phyloP scores from a whole-genome alignment of 176 grass and related monocot species.

The Zizania latifolia region DNA sequence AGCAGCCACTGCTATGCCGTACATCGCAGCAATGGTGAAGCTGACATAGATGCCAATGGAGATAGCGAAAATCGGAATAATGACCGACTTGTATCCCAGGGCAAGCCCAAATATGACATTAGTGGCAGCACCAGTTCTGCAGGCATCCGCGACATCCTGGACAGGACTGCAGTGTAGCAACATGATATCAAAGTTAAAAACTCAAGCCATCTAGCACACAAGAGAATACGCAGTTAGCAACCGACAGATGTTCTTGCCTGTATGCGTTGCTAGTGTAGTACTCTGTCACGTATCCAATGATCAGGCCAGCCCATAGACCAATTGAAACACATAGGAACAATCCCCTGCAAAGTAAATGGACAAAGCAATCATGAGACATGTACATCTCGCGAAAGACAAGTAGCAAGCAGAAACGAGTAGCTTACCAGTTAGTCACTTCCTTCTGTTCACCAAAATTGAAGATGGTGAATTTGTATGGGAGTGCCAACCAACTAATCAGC shows the following conservation, averaged over 20 bases:
- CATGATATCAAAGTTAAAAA: not conserved
- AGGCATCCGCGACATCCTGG: conserved; percentile 49
- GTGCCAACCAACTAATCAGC: conserved; percentile 39
- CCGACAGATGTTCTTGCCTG: not conserved
- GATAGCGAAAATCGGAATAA: conserved; percentile 43
- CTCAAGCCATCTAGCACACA: not conserved
- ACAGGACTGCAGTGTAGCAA: conserved; percentile 30
- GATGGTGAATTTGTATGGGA: conserved; percentile 46
- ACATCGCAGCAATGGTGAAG: conserved; percentile 48
- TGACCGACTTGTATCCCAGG: conserved; percentile 60
- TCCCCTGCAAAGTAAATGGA: conserved; percentile 12
- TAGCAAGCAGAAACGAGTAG: not conserved
- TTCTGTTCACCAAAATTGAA: conserved; percentile 52
- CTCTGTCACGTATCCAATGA: conserved; percentile 52
- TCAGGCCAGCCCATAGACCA: conserved; percentile 50
- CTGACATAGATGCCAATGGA: conserved; percentile 45
- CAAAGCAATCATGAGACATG: not conserved
- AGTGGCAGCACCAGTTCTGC: conserved; percentile 42
- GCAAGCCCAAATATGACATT: conserved; percentile 52
- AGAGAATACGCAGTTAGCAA: not conserved
- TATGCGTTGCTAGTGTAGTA: conserved; percentile 61
- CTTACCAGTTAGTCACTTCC: conserved; percentile 38
- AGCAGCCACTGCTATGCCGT: conserved; percentile 44
- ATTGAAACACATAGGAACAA: conserved; percentile 50
- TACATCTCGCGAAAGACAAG: not conserved